phyloP scores from a whole-genome alignment of 2,329 filamentous ascomycete genomes.

The Ophiostoma montium region DNA sequence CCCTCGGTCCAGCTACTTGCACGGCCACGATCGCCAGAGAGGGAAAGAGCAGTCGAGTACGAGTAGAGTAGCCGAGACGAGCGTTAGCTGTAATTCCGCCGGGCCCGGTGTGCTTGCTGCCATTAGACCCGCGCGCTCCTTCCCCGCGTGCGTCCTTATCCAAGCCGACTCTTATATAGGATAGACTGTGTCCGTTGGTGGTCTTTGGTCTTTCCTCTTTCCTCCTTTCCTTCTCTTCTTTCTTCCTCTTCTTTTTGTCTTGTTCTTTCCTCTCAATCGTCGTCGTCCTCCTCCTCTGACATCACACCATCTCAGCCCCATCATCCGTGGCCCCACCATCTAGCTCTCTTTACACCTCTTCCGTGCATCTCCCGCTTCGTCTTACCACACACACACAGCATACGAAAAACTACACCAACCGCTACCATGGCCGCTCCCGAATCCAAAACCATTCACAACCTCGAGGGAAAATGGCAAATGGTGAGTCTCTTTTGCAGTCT shows the following conservation, averaged over 20 bases:
- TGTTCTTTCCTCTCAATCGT: neutral
- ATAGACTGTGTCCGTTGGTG: too few species aligned
- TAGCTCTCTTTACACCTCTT: too few species aligned
- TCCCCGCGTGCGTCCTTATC: too few species aligned
- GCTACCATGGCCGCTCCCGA: conserved; percentile 56
- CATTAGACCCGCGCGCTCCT: neutral
- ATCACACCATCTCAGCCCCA: neutral
- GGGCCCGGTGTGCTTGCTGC: too few species aligned
- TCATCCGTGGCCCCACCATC: neutral
- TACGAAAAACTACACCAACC: conserved; percentile 12
- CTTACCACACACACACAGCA: neutral
- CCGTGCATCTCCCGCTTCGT: neutral
- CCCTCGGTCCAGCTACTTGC: neutral
- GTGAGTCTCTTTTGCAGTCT: conserved; percentile 27
- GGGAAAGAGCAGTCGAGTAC: too few species aligned
- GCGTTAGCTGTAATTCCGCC: too few species aligned
- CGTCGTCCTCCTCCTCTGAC: neutral
- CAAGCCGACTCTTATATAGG: neutral
- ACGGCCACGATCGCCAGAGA: too few species aligned
- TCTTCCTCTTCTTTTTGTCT: neutral
- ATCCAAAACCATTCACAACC: conserved; percentile 50
- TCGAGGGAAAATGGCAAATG: conserved; percentile 57
- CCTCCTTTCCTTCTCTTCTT: neutral
- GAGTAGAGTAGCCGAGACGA: too few species aligned
- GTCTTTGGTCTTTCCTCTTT: neutral